Conservation (phyloP, 2,329 filamentous ascomycete species). For the Fusarium sp. region DNA sequence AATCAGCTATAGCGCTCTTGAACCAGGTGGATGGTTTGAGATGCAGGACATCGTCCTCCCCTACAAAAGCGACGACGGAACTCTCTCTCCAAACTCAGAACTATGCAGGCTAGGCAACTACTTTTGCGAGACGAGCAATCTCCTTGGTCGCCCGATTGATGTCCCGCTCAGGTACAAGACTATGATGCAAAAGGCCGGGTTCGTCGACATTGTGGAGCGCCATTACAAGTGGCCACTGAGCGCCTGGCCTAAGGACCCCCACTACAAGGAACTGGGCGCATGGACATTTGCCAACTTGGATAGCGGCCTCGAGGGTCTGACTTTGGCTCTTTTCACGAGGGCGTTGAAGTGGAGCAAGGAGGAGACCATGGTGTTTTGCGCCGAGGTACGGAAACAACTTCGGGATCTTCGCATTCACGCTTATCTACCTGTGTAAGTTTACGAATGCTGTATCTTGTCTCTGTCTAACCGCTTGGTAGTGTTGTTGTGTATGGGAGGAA, state of each 20-base stretch:
- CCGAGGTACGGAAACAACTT: neutral
- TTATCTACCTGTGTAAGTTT: conserved; percentile 13
- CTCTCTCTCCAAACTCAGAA: neutral
- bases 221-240: conserved; percentile 16
- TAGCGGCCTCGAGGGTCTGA: conserved; percentile 14
- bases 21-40: conserved; percentile 15
- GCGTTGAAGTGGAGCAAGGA: conserved; percentile 11
- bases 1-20: neutral
- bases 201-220: conserved; percentile 4
- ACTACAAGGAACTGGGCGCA: conserved; percentile 11
- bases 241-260: conserved; percentile 5
- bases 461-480: neutral
- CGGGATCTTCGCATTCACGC: conserved; percentile 11
- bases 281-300: conserved; percentile 14
- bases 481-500: conserved; percentile 16
- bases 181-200: conserved; percentile 5
- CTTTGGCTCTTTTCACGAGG: conserved; percentile 4
- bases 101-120: neutral
- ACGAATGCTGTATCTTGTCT: neutral
- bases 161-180: neutral
- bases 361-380: conserved; percentile 7
- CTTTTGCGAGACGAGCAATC: neutral
- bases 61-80: conserved; percentile 10
- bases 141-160: neutral
- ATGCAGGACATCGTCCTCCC: conserved; percentile 12